These are phyloP conservation scores for Lasiodiplodia citricola DNA, from an alignment of 2,329 filamentous ascomycete species.

Conservation along the genomic window DNA sequence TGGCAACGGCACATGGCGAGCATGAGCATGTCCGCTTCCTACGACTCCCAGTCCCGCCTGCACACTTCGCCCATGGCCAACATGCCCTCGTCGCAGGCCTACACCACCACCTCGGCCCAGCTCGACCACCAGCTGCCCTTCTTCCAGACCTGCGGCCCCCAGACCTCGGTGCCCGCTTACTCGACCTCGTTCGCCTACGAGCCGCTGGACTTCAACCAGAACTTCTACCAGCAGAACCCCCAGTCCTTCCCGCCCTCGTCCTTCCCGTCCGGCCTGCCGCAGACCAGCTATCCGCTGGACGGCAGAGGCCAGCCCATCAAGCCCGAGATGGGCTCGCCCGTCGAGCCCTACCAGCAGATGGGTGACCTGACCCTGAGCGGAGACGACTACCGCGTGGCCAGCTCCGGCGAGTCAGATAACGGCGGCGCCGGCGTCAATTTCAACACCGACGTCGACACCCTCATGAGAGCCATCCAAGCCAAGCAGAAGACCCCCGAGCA, in stretches of 20 bases:
- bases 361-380: constrained; percentile 33
- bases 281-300: constrained; percentile 26
- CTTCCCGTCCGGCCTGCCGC: constrained; percentile 2
- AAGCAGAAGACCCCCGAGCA: constrained; percentile 56
- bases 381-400: constrained; percentile 33
- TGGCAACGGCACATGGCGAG: constrained; percentile 24
- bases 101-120: constrained; percentile 7
- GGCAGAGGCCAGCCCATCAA: constrained; percentile 47
- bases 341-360: constrained; percentile 48
- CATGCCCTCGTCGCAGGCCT: constrained; percentile 25
- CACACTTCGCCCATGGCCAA: constrained; percentile 9
- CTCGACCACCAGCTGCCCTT: constrained; percentile 16
- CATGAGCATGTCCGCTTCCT: constrained; percentile 23
- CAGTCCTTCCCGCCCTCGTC: neutral
- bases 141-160: constrained; percentile 24
- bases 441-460: constrained; percentile 80
- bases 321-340: constrained; percentile 49
- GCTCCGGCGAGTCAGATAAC: constrained; percentile 48
- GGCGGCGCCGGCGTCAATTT: constrained; percentile 62
- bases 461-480: constrained; percentile 87
- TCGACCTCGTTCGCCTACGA: constrained; percentile 26
- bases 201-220: constrained; percentile 20
- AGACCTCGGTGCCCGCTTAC: constrained; percentile 22
- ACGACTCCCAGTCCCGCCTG: constrained; percentile 3
- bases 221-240: constrained; percentile 13